Evolutionary conservation across 768 basidiomycete species (phyloP), one percentile per base, ranked within the genome.

Genomic region (Cystofilobasidium capitatum): DNA sequence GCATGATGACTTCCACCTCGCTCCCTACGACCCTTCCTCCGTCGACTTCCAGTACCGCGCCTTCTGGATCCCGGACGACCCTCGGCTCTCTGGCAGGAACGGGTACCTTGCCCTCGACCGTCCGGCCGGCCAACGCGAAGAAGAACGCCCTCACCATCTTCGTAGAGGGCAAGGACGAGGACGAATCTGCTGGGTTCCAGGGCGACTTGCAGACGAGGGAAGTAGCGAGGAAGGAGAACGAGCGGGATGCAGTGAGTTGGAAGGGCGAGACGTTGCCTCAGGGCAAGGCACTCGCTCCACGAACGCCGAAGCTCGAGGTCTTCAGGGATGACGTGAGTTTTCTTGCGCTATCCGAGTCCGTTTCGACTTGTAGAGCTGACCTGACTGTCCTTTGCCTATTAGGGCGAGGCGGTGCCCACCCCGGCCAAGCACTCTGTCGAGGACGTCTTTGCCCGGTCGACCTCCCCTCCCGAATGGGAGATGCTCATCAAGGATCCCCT

Each of bases 1-100:
- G 80, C 73, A 73, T 85, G 84, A 62, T 92, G 70, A 75, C 33
- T 54, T 78, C 76, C 69, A 72, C 73, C 22, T 78, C 83, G 20
- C 78, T 82, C 16, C 70, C 73, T 9, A 71, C 73, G 0, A 65
- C 73, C 5, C 77, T 78, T 17, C 78, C 80, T n/a, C 77, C 79
- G 13, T 78, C 59, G 40, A 72, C 57, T 31, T n/a, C n/a, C n/a
- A n/a, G n/a, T n/a, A n/a, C n/a, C n/a, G 31, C 10, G 51, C 51
- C 51, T 6, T 33, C 31, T 8, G 51, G 29, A 9, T 60, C 31
- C 22, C 51, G 66, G 35, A 42, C n/a, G 22, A 57, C 66, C 3
- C 60, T 68, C 66, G 42, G 65, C 26, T 26, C 57, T 24, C 45
- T 66, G 16, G 62, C 49, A 1, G 45, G 59, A 1, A 24, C 24